Evolutionary conservation across 2,329 filamentous ascomycete genomes (phyloP).

Genomic region (Fusarium xyrophilum): DNA sequence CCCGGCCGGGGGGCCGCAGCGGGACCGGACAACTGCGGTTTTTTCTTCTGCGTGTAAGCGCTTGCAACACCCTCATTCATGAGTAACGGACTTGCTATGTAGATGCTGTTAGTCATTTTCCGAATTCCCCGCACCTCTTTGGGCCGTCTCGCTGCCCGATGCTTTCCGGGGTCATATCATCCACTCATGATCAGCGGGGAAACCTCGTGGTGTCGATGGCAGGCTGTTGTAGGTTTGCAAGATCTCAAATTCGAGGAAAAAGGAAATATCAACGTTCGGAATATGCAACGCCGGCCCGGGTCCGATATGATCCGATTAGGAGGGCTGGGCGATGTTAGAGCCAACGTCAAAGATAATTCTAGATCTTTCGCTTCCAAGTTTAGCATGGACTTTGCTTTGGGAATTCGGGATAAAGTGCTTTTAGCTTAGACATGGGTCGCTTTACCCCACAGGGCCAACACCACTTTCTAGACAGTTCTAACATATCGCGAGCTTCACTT

Average conservation of each 20-base stretch:
- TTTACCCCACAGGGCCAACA: slow-evolving; percentile 42
- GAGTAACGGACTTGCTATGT: neutral
- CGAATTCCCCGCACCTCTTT: slow-evolving; percentile 19
- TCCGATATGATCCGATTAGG: slow-evolving; percentile 34
- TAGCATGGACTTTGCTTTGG: neutral
- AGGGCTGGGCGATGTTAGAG: neutral
- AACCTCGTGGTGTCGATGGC: slow-evolving; percentile 35
- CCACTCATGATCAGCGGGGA: slow-evolving; percentile 40
- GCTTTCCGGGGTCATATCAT: slow-evolving; percentile 23
- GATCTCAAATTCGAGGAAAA: neutral
- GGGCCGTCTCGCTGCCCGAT: slow-evolving; percentile 10
- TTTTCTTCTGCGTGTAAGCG: neutral
- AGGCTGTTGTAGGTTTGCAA: slow-evolving; percentile 1
- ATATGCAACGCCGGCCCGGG: slow-evolving; percentile 26
- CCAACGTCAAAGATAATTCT: slow-evolving; percentile 15
- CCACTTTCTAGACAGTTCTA: slow-evolving; percentile 31
- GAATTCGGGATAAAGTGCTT: neutral
- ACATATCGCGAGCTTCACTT: slow-evolving; percentile 39
- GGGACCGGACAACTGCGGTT: slow-evolving; percentile 23
- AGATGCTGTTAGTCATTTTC: neutral
- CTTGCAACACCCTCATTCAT: neutral
- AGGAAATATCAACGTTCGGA: neutral
- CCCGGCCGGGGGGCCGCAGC: slow-evolving; percentile 26
- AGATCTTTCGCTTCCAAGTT: slow-evolving; percentile 14
- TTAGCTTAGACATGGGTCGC: slow-evolving; percentile 17